Base-by-base conservation (phyloP, 352 stramenopile genomes). In the Thalassiosira oceanica region DNA sequence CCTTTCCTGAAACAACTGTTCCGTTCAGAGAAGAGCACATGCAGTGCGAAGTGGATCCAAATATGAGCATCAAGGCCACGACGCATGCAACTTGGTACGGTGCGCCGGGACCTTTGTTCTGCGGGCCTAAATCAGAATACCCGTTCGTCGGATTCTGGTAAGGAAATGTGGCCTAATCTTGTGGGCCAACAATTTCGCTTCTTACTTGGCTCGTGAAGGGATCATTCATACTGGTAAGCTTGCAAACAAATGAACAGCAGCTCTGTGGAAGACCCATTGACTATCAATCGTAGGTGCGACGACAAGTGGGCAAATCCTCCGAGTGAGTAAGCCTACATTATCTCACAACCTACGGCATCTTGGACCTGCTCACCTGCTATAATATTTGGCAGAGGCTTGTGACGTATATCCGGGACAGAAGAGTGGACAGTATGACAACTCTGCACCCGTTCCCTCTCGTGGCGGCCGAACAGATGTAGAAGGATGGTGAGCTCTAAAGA, bases 21-120 rank as follows among this genome's bases (percentile, higher is more conserved):
- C n/a, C n/a, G n/a, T n/a, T n/a, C n/a, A 26, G 49, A n/a, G 49
- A 58, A n/a, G 24, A 58, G 27, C 6, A 46, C 7, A 46, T 46
- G 26, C 0, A 42, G 6, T 79, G 69, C 44, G 24, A 51, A 6
- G 56, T 72, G 1, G 46, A 73, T 42, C 13, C 18, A 3, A 39
- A 35, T n/a, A 77, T 77, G 63, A 43, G 26, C 23, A 49, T 77
- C 15, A 67, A 26, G 3, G 62, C 63, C 10, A 10, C 24, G n/a
- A 84, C 74, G 8, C 60, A 80, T 46, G 74, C 70, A 1, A 78
- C 68, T 26, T 84, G 74, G 74, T 76, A 53, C 29, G 68, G 68
- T 18, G 68, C 61, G 8, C 74, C 67, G 21, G 74, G 74, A 41
- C 74, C 64, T 24, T 31, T 74, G 7, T 33, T 42, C 6, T 74